Evolutionary conservation across 345 rosid species (phyloP).

Genomic region (Citrus unshiu): DNA sequence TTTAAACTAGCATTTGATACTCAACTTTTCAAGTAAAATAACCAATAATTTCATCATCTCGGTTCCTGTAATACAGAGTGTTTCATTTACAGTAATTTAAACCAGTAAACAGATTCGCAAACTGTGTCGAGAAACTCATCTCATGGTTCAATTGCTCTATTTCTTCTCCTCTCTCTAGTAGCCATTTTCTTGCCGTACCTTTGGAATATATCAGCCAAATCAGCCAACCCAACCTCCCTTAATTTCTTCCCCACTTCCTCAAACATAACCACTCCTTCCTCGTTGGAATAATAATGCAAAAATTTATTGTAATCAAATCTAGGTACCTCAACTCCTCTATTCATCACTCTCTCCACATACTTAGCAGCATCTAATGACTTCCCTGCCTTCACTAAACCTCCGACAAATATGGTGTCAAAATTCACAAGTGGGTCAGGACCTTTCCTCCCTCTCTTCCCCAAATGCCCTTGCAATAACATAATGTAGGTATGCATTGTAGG

Average conservation of each 20-base stretch:
- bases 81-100: background rate
- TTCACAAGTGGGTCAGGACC: slow-evolving; percentile 67
- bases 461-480: slow-evolving; percentile 81
- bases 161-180: slow-evolving; percentile 74
- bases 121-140: background rate
- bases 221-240: slow-evolving; percentile 60
- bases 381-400: slow-evolving; percentile 87
- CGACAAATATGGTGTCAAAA: slow-evolving; percentile 81
- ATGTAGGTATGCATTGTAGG: slow-evolving; percentile 90
- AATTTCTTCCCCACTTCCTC: slow-evolving; percentile 61
- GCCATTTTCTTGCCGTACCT: slow-evolving; percentile 89
- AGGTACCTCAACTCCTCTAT: slow-evolving; percentile 72
- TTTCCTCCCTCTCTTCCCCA: slow-evolving; percentile 88
- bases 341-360: slow-evolving; percentile 65
- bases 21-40: background rate
- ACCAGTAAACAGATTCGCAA: background rate
- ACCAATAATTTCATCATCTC: background rate
- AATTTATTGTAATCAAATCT: slow-evolving; percentile 84
- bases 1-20: background rate
- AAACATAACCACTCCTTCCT: slow-evolving; percentile 73
- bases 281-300: slow-evolving; percentile 70
- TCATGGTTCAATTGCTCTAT: slow-evolving; percentile 27
- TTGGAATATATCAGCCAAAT: slow-evolving; percentile 78
- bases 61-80: background rate
- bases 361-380: slow-evolving; percentile 69